A percentile compares a stretch with the other conserved stretches of the same genome.
phyloP scores from a whole-genome alignment of 192 early-diverging fungal genomes.

The Obelidium mucronatum region DNA sequence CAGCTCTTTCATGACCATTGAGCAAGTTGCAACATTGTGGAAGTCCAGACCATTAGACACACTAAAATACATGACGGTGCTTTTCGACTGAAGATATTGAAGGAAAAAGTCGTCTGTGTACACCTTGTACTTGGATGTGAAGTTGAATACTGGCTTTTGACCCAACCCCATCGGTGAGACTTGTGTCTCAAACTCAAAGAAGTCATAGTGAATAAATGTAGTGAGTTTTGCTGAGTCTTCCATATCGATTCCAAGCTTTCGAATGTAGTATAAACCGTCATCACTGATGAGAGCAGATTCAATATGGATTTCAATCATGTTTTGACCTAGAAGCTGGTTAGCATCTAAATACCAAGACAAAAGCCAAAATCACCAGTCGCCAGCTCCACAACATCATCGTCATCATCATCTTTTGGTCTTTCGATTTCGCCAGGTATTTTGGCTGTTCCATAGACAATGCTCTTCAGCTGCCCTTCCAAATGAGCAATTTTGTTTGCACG shows the following conservation, averaged over 20 bases:
- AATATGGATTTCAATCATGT: conserved; percentile 55
- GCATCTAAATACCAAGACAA: not conserved
- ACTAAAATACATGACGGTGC: conserved; percentile 49
- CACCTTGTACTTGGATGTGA: conserved; percentile 53
- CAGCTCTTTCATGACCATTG: conserved; percentile 55
- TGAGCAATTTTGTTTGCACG: conserved; percentile 57
- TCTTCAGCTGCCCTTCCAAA: conserved; percentile 60
- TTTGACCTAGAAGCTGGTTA: conserved; percentile 47
- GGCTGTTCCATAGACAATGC: conserved; percentile 49
- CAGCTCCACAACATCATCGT: conserved; percentile 54
- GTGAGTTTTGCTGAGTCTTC: conserved; percentile 34
- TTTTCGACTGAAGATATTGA: conserved; percentile 59
- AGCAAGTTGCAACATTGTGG: conserved; percentile 51
- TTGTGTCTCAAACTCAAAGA: conserved; percentile 67
- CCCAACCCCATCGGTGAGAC: conserved; percentile 54
- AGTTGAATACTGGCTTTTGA: conserved; percentile 46
- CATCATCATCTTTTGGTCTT: conserved; percentile 29
- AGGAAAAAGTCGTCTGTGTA: conserved; percentile 66
- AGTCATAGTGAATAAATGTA: conserved; percentile 60
- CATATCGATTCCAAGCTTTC: conserved; percentile 36
- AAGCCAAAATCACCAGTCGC: conserved; percentile 40
- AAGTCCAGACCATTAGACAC: conserved; percentile 56
- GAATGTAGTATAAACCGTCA: conserved; percentile 40
- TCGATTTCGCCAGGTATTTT: conserved; percentile 40
- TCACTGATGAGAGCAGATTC: conserved; percentile 50